Evolutionary conservation across 2,329 filamentous ascomycete genomes (phyloP).

Genomic region (Cercospora janseana): DNA sequence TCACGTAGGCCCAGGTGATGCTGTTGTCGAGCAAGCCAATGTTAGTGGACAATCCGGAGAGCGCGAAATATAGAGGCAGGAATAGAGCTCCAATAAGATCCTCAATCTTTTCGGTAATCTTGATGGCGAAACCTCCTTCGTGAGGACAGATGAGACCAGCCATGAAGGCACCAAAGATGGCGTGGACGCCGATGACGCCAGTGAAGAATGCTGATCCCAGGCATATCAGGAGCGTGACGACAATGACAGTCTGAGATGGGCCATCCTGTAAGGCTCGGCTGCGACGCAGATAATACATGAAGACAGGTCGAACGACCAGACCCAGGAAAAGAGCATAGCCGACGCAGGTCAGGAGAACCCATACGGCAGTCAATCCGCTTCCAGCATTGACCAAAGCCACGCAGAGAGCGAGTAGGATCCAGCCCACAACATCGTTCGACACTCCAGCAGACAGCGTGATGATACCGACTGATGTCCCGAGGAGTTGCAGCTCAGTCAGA

Average conservation of each 20-base stretch:
- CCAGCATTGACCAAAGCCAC: slow-evolving; percentile 89
- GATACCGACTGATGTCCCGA: slow-evolving; percentile 78
- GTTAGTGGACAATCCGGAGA: slow-evolving; percentile 86
- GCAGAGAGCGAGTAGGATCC: slow-evolving; percentile 89
- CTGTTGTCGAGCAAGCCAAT: slow-evolving; percentile 78
- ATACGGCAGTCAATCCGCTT: slow-evolving; percentile 77
- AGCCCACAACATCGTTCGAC: slow-evolving; percentile 86
- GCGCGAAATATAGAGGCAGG: slow-evolving; percentile 86
- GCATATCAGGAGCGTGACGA: slow-evolving; percentile 75
- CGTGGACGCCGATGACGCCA: slow-evolving; percentile 84
- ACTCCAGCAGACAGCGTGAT: slow-evolving; percentile 89
- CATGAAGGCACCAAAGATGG: slow-evolving; percentile 92
- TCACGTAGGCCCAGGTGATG: slow-evolving; percentile 83
- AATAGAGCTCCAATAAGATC: slow-evolving; percentile 83
- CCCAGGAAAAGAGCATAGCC: slow-evolving; percentile 76
- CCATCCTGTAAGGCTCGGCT: slow-evolving; percentile 82
- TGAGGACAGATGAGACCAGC: slow-evolving; percentile 87
- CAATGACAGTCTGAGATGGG: slow-evolving; percentile 79
- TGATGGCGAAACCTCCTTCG: slow-evolving; percentile 85
- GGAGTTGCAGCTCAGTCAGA: slow-evolving; percentile 82
- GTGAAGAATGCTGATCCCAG: slow-evolving; percentile 83
- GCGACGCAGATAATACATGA: slow-evolving; percentile 70
- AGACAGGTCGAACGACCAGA: slow-evolving; percentile 68
- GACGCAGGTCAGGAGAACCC: slow-evolving; percentile 71
- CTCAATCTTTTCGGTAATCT: slow-evolving; percentile 89